Evolutionary conservation across 805 yeast species (phyloP).

Genomic region (Groenewaldozyma tartarivorans): DNA sequence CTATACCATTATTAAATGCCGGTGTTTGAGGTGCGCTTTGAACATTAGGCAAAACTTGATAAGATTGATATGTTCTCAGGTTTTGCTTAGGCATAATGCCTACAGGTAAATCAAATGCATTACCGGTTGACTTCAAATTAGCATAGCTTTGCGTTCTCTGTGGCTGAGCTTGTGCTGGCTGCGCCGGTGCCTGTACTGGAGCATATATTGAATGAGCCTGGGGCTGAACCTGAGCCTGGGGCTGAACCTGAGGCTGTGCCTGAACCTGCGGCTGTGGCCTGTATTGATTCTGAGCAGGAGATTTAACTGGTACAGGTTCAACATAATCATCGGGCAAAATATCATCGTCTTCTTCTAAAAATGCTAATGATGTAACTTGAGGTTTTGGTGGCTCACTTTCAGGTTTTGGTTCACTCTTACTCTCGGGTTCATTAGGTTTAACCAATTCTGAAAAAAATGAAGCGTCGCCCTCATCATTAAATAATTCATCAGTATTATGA

Average conservation of each 20-base stretch:
- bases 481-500: background rate
- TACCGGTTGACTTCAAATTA: conserved; percentile 18
- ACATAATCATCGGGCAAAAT: conserved; percentile 23
- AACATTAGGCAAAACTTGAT: conserved; percentile 8
- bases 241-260: conserved; percentile 2
- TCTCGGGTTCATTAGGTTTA: no score
- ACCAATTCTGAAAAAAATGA: background rate
- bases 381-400: background rate
- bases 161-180: conserved; percentile 4
- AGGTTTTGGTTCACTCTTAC: background rate
- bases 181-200: conserved; percentile 6
- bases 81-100: conserved; percentile 23
- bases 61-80: conserved; percentile 16
- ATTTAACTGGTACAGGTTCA: conserved; percentile 3
- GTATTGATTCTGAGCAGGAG: conserved; percentile 1
- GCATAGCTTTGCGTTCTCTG: conserved; percentile 13
- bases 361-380: conserved; percentile 18
- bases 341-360: conserved; percentile 28
- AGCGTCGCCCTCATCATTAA: background rate
- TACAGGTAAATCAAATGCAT: conserved; percentile 27
- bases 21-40: background rate
- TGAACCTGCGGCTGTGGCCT: conserved; percentile 4
- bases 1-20: background rate
- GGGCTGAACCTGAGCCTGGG: background rate
- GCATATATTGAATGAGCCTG: conserved; percentile 3